These are phyloP conservation scores for Phialophora macrospora DNA, from an alignment of 2,329 filamentous ascomycete species.

Conservation along the genomic window DNA sequence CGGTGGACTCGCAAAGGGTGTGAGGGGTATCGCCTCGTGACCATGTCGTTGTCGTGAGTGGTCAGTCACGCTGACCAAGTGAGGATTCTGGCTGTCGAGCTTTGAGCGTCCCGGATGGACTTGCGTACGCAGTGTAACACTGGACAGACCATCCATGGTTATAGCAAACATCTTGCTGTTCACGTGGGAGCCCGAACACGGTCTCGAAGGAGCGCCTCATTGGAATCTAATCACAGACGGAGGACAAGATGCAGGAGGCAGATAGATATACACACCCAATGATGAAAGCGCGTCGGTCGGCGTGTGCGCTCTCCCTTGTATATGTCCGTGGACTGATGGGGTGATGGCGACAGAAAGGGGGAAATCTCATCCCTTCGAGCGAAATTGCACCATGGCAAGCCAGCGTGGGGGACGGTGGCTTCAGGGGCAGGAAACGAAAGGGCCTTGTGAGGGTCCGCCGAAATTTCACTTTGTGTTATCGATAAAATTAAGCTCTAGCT, in stretches of 20 bases:
- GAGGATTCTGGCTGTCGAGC: neutral
- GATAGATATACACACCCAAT: neutral
- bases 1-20: neutral
- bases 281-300: neutral
- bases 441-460: neutral
- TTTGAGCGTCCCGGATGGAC: neutral
- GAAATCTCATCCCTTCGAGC: neutral
- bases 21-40: conserved; percentile 1
- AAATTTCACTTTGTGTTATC: conserved; percentile 1
- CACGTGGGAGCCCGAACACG: neutral
- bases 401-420: neutral
- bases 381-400: conserved; percentile 9
- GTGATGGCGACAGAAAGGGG: conserved; percentile 8
- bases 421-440: neutral
- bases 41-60: neutral
- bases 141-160: neutral
- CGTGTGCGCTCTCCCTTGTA: neutral
- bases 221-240: neutral
- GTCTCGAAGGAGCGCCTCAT: conserved; percentile 9
- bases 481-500: conserved; percentile 12
- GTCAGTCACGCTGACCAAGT: neutral
- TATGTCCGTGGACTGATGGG: neutral
- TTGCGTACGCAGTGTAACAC: neutral
- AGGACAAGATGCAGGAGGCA: neutral
- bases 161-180: neutral